phyloP scores from a whole-genome alignment of 345 rosid genomes.

The Brassica rapa region DNA sequence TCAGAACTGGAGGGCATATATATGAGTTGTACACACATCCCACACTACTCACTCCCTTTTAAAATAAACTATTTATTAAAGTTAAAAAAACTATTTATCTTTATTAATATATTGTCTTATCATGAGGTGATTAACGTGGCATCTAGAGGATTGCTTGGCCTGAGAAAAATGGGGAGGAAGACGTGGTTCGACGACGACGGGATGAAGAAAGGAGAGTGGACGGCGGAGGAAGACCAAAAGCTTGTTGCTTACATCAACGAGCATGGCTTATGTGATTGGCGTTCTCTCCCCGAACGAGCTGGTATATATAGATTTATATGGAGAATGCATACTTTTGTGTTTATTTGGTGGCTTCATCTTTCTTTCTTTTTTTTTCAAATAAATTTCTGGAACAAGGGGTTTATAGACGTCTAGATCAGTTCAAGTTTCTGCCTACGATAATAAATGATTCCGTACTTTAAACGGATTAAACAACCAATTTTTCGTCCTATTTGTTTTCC shows the following conservation, averaged over 20 bases:
- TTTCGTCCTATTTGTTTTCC: neutral
- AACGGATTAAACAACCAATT: neutral
- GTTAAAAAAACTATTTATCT: neutral
- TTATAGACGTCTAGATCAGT: neutral
- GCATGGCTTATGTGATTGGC: slow-evolving; percentile 69
- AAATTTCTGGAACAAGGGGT: neutral
- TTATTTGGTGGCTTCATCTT: neutral
- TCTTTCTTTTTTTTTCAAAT: neutral
- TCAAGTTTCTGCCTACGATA: neutral
- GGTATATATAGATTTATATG: slow-evolving; percentile 40
- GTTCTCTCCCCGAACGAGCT: slow-evolving; percentile 61
- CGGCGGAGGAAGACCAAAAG: slow-evolving; percentile 67
- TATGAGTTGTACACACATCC: neutral
- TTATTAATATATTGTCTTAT: neutral
- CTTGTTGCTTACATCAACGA: slow-evolving; percentile 51
- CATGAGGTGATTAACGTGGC: slow-evolving; percentile 16
- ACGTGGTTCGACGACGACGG: slow-evolving; percentile 35
- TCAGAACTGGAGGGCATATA: slow-evolving; percentile 5
- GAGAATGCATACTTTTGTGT: neutral
- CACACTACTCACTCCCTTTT: slow-evolving; percentile 6
- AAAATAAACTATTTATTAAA: neutral
- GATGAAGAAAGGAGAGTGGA: slow-evolving; percentile 82
- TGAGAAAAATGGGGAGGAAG: slow-evolving; percentile 30
- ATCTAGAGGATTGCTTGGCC: neutral
- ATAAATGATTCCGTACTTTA: neutral